phyloP scores from a whole-genome alignment of 73 alveolate genomes.

The Paramecium tetraurelia region DNA sequence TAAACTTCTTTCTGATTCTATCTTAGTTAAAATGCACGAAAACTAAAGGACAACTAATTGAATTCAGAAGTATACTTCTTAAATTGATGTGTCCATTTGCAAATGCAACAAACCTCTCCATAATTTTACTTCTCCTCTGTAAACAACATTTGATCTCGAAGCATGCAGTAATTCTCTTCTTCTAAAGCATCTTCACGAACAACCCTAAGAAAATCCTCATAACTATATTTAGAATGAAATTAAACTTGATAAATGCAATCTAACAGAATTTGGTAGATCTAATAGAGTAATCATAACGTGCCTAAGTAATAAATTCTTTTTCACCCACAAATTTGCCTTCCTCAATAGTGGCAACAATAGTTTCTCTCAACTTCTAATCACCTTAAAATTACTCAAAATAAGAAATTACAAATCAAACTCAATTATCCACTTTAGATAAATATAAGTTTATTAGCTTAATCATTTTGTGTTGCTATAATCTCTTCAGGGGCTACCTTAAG shows the following conservation, averaged over 20 bases:
- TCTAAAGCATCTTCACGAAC: slow-evolving; percentile 19
- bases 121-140: neutral
- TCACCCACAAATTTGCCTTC: neutral
- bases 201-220: slow-evolving; percentile 16
- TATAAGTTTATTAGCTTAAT: neutral
- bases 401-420: neutral
- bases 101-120: slow-evolving; percentile 8
- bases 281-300: neutral
- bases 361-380: slow-evolving; percentile 17
- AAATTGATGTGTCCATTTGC: slow-evolving; percentile 48
- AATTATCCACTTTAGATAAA: neutral
- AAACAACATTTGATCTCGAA: neutral
- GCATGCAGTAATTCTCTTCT: slow-evolving; percentile 35
- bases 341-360: neutral
- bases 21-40: neutral
- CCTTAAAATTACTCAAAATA: neutral
- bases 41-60: slow-evolving; percentile 23
- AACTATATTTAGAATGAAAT: neutral
- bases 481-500: neutral
- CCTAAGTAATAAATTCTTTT: slow-evolving; percentile 10
- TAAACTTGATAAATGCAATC: slow-evolving; percentile 1
- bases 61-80: neutral
- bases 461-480: neutral
- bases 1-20: neutral
- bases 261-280: neutral